Conservation (phyloP, 495 filamentous ascomycete genomes). For the Parathielavia hyrcaniae region DNA sequence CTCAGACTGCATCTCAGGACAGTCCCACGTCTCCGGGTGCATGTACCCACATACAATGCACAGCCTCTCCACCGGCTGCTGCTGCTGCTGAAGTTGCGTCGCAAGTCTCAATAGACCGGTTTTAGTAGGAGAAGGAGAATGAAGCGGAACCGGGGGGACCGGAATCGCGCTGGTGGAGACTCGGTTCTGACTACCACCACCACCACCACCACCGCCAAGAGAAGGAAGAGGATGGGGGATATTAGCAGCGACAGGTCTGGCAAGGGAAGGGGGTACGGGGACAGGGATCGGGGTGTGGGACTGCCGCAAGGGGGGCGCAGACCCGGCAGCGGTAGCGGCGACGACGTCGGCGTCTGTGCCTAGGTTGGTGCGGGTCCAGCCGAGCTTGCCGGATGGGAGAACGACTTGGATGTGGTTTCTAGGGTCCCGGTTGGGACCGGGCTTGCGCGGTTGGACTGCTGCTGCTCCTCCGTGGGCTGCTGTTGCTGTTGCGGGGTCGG, state of each 20-base stretch:
- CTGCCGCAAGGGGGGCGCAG: no score
- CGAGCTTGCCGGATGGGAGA: not conserved
- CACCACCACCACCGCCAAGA: no score
- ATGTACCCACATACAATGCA: constrained; percentile 33
- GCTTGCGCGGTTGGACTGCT: no score
- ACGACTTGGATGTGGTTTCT: not conserved
- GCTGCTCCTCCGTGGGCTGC: no score
- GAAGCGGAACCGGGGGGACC: not conserved
- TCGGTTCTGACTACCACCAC: not conserved
- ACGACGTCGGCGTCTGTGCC: no score
- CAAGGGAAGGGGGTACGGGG: no score
- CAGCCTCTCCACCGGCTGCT: constrained; percentile 4
- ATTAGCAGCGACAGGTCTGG: no score
- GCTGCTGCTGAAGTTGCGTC: not conserved
- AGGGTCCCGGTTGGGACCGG: not conserved
- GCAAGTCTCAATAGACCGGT: not conserved
- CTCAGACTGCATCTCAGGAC: constrained; percentile 32
- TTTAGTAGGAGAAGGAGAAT: not conserved
- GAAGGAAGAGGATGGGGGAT: not conserved
- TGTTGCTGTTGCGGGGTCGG: not conserved
- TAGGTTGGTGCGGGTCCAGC: not conserved
- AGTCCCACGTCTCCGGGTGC: constrained; percentile 27
- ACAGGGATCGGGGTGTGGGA: no score
- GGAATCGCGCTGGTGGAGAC: not conserved
- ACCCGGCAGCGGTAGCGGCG: not conserved